Evolutionary conservation across 2,329 filamentous ascomycete genomes (phyloP).

Genomic region (Cordyceps tenuipes): DNA sequence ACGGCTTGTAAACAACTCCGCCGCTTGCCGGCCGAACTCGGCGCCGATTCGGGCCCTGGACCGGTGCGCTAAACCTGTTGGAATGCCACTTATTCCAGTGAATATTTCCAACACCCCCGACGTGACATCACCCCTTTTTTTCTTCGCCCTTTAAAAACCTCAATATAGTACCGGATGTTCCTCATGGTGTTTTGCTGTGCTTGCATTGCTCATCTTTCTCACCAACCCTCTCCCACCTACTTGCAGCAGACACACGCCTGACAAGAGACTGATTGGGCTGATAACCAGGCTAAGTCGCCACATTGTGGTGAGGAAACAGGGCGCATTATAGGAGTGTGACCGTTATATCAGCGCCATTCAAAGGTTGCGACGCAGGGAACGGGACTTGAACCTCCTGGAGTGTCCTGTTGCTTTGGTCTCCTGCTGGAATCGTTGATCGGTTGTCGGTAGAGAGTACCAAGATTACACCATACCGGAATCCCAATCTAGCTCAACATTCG

Average conservation of each 20-base stretch:
- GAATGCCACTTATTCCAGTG: slow-evolving; percentile 4
- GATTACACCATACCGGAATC: too few species aligned
- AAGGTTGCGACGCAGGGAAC: too few species aligned
- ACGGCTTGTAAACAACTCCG: not conserved
- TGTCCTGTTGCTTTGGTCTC: too few species aligned
- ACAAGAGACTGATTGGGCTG: too few species aligned
- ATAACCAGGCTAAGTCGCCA: too few species aligned
- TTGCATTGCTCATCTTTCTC: too few species aligned
- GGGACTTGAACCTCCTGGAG: too few species aligned
- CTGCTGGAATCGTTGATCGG: not conserved
- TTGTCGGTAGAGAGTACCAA: not conserved
- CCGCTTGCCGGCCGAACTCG: slow-evolving; percentile 15
- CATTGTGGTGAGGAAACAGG: too few species aligned
- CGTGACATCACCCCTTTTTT: not conserved
- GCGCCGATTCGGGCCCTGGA: slow-evolving; percentile 16
- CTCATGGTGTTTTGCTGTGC: not conserved
- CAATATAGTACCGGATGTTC: not conserved
- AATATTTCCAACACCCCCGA: not conserved
- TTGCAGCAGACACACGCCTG: too few species aligned
- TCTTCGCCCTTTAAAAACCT: not conserved
- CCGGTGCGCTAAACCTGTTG: slow-evolving; percentile 6
- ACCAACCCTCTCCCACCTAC: not conserved
- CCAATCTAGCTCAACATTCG: not conserved
- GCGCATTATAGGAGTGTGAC: too few species aligned
- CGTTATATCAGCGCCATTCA: too few species aligned